These are phyloP conservation scores for Podaxis carcinomalis DNA, from an alignment of 768 basidiomycete genomes.

Conservation along the genomic window DNA sequence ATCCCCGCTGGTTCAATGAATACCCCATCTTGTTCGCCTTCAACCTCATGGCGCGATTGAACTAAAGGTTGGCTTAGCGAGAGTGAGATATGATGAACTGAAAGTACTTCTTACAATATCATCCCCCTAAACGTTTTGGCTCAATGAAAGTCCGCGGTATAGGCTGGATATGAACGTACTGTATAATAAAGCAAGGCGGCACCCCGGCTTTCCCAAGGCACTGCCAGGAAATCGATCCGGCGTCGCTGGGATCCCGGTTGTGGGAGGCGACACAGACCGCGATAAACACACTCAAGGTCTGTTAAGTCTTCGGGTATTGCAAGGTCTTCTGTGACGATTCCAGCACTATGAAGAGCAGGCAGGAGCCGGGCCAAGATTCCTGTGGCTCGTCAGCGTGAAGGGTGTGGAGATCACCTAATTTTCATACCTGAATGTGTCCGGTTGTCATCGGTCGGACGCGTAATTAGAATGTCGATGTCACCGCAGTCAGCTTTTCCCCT, in stretches of 20 bases:
- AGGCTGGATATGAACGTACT: conserved; percentile 33
- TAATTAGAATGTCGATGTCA: conserved; percentile 89
- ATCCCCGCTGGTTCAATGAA: conserved; percentile 83
- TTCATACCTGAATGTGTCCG: conserved; percentile 64
- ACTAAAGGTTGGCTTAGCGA: conserved; percentile 39
- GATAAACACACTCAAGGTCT: conserved; percentile 74
- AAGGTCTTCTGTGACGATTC: conserved; percentile 79
- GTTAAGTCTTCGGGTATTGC: conserved; percentile 62
- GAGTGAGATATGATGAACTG: not conserved
- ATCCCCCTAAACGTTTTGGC: conserved; percentile 54
- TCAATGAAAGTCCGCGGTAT: not conserved
- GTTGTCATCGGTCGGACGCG: conserved; percentile 68
- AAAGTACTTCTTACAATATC: conserved; percentile 57
- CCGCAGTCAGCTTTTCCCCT: conserved; percentile 83
- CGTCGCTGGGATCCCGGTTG: conserved; percentile 43
- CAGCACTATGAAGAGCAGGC: conserved; percentile 44
- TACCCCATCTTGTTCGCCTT: conserved; percentile 81
- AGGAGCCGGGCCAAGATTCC: conserved; percentile 63
- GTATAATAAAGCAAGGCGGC: conserved; percentile 93
- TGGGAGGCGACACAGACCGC: conserved; percentile 69
- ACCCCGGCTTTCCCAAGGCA: conserved; percentile 76
- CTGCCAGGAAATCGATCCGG: conserved; percentile 80
- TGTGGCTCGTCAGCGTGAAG: conserved; percentile 21
- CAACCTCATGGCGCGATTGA: conserved; percentile 84
- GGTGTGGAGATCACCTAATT: not conserved